phyloP scores from a whole-genome alignment of 176 grass and related monocot genomes.

The Tillandsia fasciculata region DNA sequence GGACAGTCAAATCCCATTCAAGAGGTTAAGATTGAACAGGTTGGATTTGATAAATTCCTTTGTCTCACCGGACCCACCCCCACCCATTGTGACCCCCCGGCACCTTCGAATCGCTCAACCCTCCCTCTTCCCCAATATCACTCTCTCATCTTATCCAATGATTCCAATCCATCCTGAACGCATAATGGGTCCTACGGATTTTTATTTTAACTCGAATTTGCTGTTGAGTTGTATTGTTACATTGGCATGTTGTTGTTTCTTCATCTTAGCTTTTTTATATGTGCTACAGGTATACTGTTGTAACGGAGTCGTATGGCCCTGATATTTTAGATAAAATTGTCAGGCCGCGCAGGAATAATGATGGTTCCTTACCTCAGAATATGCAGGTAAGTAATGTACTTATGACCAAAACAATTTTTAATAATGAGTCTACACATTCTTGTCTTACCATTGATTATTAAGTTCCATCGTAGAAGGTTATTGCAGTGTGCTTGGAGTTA shows the following conservation, averaged over 20 bases:
- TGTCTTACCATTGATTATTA: neutral
- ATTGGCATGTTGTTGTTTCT: constrained; percentile 6
- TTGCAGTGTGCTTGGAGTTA: neutral
- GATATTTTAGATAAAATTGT: constrained; percentile 52
- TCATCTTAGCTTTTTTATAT: constrained; percentile 19
- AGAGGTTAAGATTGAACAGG: too few relatives aligned
- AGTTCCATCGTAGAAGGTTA: neutral
- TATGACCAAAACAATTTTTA: neutral
- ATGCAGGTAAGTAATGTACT: constrained; percentile 54
- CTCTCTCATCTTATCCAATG: too few relatives aligned
- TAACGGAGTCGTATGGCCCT: constrained; percentile 42
- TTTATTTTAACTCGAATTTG: constrained; percentile 10
- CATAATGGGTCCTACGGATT: neutral
- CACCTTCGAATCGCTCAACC: too few relatives aligned
- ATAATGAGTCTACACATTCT: neutral
- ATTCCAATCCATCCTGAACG: too few relatives aligned
- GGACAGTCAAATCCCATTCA: too few relatives aligned
- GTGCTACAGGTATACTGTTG: constrained; percentile 55
- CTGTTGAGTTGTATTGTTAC: constrained; percentile 13
- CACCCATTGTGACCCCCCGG: too few relatives aligned
- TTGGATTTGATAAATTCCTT: too few relatives aligned
- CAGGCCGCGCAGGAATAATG: constrained; percentile 53
- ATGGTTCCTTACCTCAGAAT: constrained; percentile 43
- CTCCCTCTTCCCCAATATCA: too few relatives aligned
- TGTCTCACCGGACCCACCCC: too few relatives aligned